Evolutionary conservation across 1,139 yeast species (phyloP).

Genomic region (Scheffersomyces illinoinensis): DNA sequence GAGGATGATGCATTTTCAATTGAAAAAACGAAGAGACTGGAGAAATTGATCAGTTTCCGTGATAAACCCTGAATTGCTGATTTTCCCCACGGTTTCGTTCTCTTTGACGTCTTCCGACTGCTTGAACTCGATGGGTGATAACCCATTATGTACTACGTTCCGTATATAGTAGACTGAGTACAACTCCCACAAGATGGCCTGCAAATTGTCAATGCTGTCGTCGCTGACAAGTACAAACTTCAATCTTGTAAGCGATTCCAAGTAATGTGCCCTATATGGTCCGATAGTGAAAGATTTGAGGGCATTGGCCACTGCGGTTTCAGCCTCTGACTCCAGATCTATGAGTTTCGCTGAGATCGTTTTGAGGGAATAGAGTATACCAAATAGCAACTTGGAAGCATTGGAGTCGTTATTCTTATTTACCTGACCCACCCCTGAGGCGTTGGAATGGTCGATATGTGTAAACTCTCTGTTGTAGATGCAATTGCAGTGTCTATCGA

Average conservation of each 20-base stretch:
- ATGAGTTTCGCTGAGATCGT: slow-evolving; percentile 70
- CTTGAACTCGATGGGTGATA: slow-evolving; percentile 54
- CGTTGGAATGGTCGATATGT: slow-evolving; percentile 19
- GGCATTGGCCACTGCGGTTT: slow-evolving; percentile 38
- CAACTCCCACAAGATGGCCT: slow-evolving; percentile 61
- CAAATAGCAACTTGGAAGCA: slow-evolving; percentile 78
- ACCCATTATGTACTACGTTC: slow-evolving; percentile 65
- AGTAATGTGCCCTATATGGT: slow-evolving; percentile 73
- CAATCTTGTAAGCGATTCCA: slow-evolving; percentile 77
- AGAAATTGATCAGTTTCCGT: slow-evolving; percentile 43
- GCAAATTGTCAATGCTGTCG: slow-evolving; percentile 59
- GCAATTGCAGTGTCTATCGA: slow-evolving; percentile 86
- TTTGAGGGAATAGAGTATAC: slow-evolving; percentile 79
- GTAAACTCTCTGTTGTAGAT: slow-evolving; percentile 68
- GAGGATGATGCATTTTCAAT: not conserved
- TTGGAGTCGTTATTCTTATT: slow-evolving; percentile 63
- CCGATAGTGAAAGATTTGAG: slow-evolving; percentile 72
- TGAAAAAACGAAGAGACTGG: slow-evolving; percentile 19
- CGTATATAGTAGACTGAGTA: slow-evolving; percentile 69
- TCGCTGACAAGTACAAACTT: slow-evolving; percentile 78
- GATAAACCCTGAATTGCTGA: slow-evolving; percentile 47
- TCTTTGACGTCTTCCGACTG: slow-evolving; percentile 25
- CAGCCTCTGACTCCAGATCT: slow-evolving; percentile 20
- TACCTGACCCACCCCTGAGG: slow-evolving; percentile 16
- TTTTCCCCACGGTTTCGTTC: slow-evolving; percentile 22